These are phyloP conservation scores for Geranium brycei DNA, from an alignment of 345 rosid species.

Conservation along the genomic window DNA sequence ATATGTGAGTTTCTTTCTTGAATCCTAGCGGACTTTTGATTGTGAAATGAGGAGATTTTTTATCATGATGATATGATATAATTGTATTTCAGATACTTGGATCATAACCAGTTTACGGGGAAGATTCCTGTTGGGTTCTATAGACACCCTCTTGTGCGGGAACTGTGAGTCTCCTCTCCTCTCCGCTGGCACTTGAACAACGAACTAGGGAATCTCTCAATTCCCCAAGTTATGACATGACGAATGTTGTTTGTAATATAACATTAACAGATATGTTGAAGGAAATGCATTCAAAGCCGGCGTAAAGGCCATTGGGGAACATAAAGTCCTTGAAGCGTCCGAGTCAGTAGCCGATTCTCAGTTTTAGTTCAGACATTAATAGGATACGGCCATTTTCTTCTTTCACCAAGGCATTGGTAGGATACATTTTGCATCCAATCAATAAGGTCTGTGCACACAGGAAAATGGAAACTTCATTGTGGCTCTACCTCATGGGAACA, in stretches of 20 bases:
- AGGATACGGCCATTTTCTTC: no score
- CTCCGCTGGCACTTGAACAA: not conserved
- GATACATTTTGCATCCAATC: no score
- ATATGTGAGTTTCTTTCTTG: conserved; percentile 47
- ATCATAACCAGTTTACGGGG: conserved; percentile 68
- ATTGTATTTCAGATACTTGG: conserved; percentile 45
- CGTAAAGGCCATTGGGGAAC: conserved; percentile 50
- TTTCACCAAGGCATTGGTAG: no score
- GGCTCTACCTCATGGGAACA: no score
- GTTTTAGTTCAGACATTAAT: conserved; percentile 6
- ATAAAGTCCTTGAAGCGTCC: conserved; percentile 54
- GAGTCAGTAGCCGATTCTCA: conserved; percentile 38
- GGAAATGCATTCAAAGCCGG: conserved; percentile 60
- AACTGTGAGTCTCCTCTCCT: conserved; percentile 28
- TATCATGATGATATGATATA: not conserved
- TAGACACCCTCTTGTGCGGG: conserved; percentile 50
- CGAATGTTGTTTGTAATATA: not conserved
- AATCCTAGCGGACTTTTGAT: not conserved
- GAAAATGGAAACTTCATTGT: no score
- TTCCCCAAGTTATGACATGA: not conserved
- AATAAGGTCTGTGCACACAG: no score
- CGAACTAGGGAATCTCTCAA: not conserved
- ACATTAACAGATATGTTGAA: conserved; percentile 46
- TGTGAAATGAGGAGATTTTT: not conserved
- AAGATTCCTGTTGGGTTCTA: conserved; percentile 56